Evolutionary conservation across 345 rosid species (phyloP), one percentile per base, ranked within the genome.

Genomic region (Lenwebbia sp.): DNA sequence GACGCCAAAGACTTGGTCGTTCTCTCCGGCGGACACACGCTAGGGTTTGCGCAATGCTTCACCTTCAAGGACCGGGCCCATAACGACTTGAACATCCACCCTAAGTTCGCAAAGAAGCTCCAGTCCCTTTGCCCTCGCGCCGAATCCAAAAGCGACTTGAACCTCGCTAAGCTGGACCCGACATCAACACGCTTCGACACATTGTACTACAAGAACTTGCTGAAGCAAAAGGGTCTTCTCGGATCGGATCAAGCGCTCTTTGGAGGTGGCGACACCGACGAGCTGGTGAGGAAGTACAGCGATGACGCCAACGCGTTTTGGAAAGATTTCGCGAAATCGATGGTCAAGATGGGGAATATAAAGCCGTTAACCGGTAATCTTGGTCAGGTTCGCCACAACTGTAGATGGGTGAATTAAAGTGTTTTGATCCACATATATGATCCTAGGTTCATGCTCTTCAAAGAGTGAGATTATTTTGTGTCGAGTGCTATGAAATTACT

Each of bases 311-410:
- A 84, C 10, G 89, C 81, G 6, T 93, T 94, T 37, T 87, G 86
- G 81, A 19, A 54, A 4, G 93, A 88, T 83, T 93, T 93, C 75
- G 89, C 86, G 0, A 54, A 82, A 40, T 93, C 96, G 0, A 93
- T 94, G 90, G 44, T 92, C 25, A 94, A 90, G 87, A 92, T 94
- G 95, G 95, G 96, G 49, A 93, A 92, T 17, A 89, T 92, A 9
- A 90, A 89, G 62, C 91, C 91, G n/a, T 82, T 91, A 87, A 92
- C 93, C 0, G 93, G 95, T 26, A 26, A 83, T 0, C 47, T 86
- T 30, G 95, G 95, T 30, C 90, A 91, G 85, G 84, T 91, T 86
- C 91, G 95, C 47, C 50, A 13, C 26, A 89, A 90, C 30, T 94
- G 95, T 85, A 55, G 91, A 84, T 75, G 1, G 83, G 89, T 88